Evolutionary conservation across 1,284 basidiomycete species (phyloP), one percentile per base, ranked within the genome.

Genomic region (Pterulicium gracile): DNA sequence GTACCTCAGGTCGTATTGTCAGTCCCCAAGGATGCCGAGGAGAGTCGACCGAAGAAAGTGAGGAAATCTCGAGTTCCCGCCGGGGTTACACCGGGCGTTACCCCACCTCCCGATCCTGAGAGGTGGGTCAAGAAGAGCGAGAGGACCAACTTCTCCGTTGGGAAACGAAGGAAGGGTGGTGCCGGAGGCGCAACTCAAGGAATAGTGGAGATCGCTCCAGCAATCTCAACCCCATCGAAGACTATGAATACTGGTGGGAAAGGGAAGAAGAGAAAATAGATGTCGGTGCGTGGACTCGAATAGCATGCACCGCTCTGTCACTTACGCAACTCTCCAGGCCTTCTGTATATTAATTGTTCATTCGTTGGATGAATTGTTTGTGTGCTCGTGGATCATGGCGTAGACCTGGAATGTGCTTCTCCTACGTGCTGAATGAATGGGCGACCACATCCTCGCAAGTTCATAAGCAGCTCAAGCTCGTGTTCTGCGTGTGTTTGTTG

Each of bases 51-150:
- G 40, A 82, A 74, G 69, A 75, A 75, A 58, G 70, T 76, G 50
- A 73, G 81, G 47, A 73, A 64, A 61, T 75, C 75, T 53, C 79
- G 84, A 56, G 69, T 88, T 17, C 85, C 86, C 13, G 69, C 74
- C 47, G 80, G 81, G 21, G 80, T 88, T 15, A 62, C 78, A 13
- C 81, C 77, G 19, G 85, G 86, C 15, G 79, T 85, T 10, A 86
- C 84, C 3, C 83, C 84, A 17, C 68, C 75, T 24, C 83, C 84
- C 44, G 82, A 88, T 63, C 84, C 86, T 18, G 86, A 89, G 58
- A 68, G 87, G 50, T 88, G 86, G 83, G 61, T 88, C 49, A 88
- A 86, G 73, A 87, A 85, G 66, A 83, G 74, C 48, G 84, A 85
- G 59, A 67, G 85, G 51, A 72, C 79, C 36, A 73, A 64, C 24